Conservation (phyloP, 129 eudicot species). For the Daucus carota region DNA sequence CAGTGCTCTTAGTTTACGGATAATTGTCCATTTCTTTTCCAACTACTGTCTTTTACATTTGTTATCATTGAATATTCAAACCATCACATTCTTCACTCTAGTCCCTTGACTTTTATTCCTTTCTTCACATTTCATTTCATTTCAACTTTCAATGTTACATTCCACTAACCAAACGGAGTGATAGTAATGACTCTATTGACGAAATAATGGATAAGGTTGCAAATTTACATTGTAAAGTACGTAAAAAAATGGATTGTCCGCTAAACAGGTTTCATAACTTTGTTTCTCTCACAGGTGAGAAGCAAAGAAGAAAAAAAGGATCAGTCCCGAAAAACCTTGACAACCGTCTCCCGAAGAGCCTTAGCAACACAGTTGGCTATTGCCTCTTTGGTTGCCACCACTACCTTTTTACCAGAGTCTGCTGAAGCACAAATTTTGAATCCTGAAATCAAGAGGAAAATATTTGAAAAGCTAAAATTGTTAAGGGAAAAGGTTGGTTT, state of each 20-base stretch:
- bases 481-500: constrained; percentile 53
- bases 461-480: constrained; percentile 45
- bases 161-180: neutral
- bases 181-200: neutral
- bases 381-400: constrained; percentile 30
- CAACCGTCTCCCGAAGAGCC: constrained; percentile 39
- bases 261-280: neutral
- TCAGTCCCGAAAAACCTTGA: constrained; percentile 15
- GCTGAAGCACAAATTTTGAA: constrained; percentile 49
- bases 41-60: neutral
- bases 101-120: neutral
- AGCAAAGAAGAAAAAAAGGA: constrained; percentile 24
- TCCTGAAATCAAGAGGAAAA: constrained; percentile 40
- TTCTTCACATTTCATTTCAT: neutral
- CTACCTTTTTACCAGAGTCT: constrained; percentile 30
- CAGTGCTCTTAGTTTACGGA: neutral
- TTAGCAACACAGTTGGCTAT: constrained; percentile 37
- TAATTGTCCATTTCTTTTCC: neutral
- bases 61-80: neutral
- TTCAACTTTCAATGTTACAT: neutral
- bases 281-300: constrained; percentile 31
- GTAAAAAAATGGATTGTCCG: neutral
- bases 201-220: neutral
- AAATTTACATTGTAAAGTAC: neutral
- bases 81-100: neutral